phyloP scores from a whole-genome alignment of 805 yeast genomes.

The Torulaspora franciscae region DNA sequence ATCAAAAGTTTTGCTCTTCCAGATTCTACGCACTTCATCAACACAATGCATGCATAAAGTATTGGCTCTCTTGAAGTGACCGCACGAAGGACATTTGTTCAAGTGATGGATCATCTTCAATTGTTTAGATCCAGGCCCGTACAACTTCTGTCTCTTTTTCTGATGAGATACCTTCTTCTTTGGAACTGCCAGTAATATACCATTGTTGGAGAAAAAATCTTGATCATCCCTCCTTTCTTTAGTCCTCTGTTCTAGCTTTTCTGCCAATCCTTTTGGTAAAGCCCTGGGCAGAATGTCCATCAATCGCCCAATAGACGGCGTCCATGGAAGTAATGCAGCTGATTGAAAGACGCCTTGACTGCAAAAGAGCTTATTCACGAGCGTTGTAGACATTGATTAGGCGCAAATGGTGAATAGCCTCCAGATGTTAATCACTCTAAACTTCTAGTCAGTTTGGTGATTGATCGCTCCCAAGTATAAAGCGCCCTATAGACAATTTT shows the following conservation, averaged over 20 bases:
- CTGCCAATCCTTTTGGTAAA: conserved; percentile 7
- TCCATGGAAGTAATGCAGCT: conserved; percentile 5
- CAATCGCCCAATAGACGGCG: conserved; percentile 2
- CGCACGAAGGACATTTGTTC: conserved; percentile 93
- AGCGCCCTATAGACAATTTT: not conserved
- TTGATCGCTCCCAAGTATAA: not conserved
- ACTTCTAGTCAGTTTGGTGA: not conserved
- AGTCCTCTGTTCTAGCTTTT: conserved; percentile 7
- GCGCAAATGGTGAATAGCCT: not conserved
- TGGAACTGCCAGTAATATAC: conserved; percentile 84
- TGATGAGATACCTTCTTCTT: conserved; percentile 87
- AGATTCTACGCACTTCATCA: conserved; percentile 66
- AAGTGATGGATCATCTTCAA: conserved; percentile 68
- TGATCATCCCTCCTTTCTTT: not conserved
- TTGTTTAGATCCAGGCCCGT: conserved; percentile 80
- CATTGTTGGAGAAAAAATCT: conserved; percentile 52
- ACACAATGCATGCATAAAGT: conserved; percentile 92
- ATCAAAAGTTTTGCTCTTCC: conserved; percentile 45
- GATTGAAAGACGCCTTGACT: not conserved
- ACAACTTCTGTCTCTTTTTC: conserved; percentile 76
- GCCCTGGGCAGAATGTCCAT: conserved; percentile 6
- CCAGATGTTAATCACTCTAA: not conserved
- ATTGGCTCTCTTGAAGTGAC: conserved; percentile 84
- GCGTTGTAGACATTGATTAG: not conserved
- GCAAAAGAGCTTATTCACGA: not conserved